Percentiles rank a stretch among this genome's conserved stretches.
Conservation (phyloP, 202 grass and related monocot genomes). For the Tripidium arundinaceum region DNA sequence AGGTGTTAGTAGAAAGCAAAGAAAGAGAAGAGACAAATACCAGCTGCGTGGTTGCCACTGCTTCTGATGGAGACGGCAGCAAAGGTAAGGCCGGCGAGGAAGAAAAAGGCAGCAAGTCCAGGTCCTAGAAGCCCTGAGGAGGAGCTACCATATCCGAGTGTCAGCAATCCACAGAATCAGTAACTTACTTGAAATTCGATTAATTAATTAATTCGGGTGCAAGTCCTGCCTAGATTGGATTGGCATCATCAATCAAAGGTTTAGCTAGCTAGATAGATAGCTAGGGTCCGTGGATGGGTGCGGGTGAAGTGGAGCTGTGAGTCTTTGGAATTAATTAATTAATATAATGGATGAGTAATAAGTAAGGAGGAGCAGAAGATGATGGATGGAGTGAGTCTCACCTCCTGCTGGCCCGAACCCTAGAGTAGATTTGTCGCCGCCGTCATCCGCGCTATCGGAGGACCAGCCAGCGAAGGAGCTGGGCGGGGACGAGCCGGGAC, state of each 20-base stretch:
- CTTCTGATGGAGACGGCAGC: slow-evolving; percentile 48
- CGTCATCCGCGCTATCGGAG: slow-evolving; percentile 15
- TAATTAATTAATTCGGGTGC: not conserved
- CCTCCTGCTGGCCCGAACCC: not conserved
- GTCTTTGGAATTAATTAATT: no score
- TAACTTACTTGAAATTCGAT: not conserved
- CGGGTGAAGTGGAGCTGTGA: no score
- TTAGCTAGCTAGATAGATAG: not conserved
- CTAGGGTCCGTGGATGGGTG: not conserved
- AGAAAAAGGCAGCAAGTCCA: slow-evolving; percentile 63
- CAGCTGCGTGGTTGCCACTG: slow-evolving; percentile 26
- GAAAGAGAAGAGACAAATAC: slow-evolving; percentile 26
- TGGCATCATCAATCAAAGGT: not conserved
- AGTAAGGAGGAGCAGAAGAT: not conserved
- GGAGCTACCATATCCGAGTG: slow-evolving; percentile 51
- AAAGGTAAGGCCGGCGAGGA: slow-evolving; percentile 60
- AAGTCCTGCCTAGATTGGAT: not conserved
- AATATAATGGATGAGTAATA: not conserved
- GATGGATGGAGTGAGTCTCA: not conserved
- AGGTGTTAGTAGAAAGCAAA: not conserved
- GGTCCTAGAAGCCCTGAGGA: slow-evolving; percentile 74
- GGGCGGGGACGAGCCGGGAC: not conserved
- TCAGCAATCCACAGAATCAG: not conserved
- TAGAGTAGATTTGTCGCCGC: not conserved
- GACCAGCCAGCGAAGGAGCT: slow-evolving; percentile 81